phyloP scores from a whole-genome alignment of 2,329 filamentous ascomycete genomes.

The Lasiodiplodia sp. region DNA sequence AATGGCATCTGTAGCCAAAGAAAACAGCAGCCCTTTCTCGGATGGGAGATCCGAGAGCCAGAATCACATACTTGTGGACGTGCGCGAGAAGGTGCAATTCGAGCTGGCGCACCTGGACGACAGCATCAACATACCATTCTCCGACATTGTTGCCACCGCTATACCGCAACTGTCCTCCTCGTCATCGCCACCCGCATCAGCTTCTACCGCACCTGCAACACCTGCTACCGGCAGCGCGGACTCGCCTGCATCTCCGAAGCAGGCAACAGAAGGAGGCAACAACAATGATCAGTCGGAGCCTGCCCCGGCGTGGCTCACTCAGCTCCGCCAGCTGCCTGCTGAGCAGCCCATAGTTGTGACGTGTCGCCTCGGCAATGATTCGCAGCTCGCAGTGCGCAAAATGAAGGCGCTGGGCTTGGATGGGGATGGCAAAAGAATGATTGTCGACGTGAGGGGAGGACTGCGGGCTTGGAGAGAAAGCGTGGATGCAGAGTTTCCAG shows the following conservation, averaged over 20 bases:
- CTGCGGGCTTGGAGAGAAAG: slow-evolving; percentile 74
- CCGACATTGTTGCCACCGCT: slow-evolving; percentile 52
- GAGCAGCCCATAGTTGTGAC: slow-evolving; percentile 72
- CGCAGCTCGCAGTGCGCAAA: slow-evolving; percentile 71
- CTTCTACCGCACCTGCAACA: slow-evolving; percentile 6
- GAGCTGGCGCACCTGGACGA: slow-evolving; percentile 78
- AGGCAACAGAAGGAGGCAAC: neutral
- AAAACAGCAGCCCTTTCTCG: neutral
- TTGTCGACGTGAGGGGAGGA: slow-evolving; percentile 76
- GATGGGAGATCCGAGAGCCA: slow-evolving; percentile 31
- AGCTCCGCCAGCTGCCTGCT: slow-evolving; percentile 38
- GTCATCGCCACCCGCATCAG: neutral
- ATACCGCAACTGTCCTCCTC: slow-evolving; percentile 16
- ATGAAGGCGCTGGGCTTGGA: slow-evolving; percentile 67
- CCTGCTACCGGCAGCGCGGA: slow-evolving; percentile 1
- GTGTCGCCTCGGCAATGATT: slow-evolving; percentile 80
- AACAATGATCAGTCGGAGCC: slow-evolving; percentile 31
- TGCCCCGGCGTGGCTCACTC: slow-evolving; percentile 38
- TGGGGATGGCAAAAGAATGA: slow-evolving; percentile 59
- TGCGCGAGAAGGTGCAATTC: slow-evolving; percentile 84
- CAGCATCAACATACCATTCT: slow-evolving; percentile 78
- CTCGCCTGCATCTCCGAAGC: slow-evolving; percentile 8
- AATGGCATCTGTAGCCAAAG: neutral
- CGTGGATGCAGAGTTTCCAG: slow-evolving; percentile 67
- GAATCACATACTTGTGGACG: slow-evolving; percentile 71